Evolutionary conservation across 2,329 filamentous ascomycete species (phyloP), one percentile per base, ranked within the genome.

Genomic region (Penicillium polonicum): DNA sequence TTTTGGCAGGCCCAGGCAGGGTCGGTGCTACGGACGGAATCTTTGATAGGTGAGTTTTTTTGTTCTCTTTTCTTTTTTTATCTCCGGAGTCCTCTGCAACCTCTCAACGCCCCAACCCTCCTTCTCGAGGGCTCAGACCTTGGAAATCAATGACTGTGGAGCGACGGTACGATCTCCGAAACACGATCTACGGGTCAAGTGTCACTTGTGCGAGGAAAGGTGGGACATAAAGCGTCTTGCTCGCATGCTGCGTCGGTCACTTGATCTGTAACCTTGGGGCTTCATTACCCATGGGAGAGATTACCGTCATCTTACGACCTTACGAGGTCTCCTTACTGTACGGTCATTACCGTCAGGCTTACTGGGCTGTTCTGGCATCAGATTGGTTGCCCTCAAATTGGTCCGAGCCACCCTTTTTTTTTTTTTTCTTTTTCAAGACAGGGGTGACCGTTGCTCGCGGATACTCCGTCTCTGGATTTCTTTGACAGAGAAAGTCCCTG

Each of bases 41-140:
- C 74, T 79, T 97, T 76, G 93, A 97, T 80, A 95, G 91, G 93
- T 97, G 86, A 88, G 91, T 67, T 67, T 67, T 67, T 67, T 62
- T 66, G 66, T 70, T 49, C 39, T 59, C 57, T 6, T 27, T n/a
- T 63, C 57, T 61, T 60, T 64, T 64, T 57, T 61, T 29, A 5
- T 48, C 9, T 44, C 39, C 69, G 59, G 54, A 60, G 55, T 46
- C 58, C 52, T 43, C 49, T 54, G 39, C 52, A 36, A 53, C 41
- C 35, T 27, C 21, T 33, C 48, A 31, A 51, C 21, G 19, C 21
- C 39, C 39, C 55, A 44, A 57, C 44, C 57, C 48, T 44, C 52
- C 60, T 48, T 35, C 42, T 45, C 50, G 12, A 25, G 59, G 58
- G 58, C 60, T 65, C 49, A 52, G 58, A 51, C 54, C 53, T 55